phyloP scores from a whole-genome alignment of 495 filamentous ascomycete species.

The Cercophora newfieldiana region DNA sequence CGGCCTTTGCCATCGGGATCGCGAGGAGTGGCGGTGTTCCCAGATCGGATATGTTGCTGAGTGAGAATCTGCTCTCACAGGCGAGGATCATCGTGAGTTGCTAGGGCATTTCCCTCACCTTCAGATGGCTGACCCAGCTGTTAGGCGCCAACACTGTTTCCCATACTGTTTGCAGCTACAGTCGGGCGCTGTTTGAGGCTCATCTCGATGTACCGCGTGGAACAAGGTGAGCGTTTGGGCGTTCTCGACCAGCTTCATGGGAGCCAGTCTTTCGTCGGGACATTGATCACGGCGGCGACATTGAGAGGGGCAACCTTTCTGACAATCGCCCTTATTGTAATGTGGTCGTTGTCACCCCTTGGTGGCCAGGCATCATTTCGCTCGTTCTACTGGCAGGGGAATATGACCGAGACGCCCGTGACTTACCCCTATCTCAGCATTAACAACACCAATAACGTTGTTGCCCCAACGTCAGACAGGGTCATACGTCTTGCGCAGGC shows the following conservation, averaged over 20 bases:
- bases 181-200: slow-evolving; percentile 4
- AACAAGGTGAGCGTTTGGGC: slow-evolving; percentile 5
- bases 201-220: slow-evolving; percentile 5
- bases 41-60: background rate
- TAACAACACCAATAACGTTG: slow-evolving; percentile 1
- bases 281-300: background rate
- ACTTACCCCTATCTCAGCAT: slow-evolving; percentile 9
- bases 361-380: slow-evolving; percentile 11
- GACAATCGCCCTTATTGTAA: background rate
- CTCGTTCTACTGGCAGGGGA: background rate
- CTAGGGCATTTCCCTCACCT: no score
- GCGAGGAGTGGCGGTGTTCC: background rate
- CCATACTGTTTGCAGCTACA: slow-evolving; percentile 13
- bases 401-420: slow-evolving; percentile 6
- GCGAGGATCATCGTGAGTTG: background rate
- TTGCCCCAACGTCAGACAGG: background rate
- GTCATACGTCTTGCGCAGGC: background rate
- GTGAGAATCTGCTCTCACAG: background rate
- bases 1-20: background rate
- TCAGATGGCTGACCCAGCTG: background rate
- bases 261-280: slow-evolving; percentile 5
- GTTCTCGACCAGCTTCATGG: slow-evolving; percentile 7
- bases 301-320: background rate
- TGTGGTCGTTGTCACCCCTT: slow-evolving; percentile 4
- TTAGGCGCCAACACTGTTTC: slow-evolving; percentile 15